Percentiles rank a stretch among this genome's conserved stretches.
Conservation (phyloP, 2,329 filamentous ascomycete genomes). For the Pseudophaeomoniella oleicola region DNA sequence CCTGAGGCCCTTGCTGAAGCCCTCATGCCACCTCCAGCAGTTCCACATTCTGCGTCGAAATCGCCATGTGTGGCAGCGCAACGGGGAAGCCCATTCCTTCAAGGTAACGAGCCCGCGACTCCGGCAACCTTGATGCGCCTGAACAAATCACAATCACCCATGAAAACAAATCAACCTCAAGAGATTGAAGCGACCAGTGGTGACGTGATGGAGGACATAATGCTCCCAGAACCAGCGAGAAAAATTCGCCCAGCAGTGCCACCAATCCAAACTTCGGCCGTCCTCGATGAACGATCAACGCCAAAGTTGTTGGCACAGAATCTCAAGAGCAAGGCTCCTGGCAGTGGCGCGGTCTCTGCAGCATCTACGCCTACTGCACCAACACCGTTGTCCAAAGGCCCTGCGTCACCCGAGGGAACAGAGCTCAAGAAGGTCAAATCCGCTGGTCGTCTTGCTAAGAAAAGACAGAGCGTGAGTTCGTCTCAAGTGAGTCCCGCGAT, state of each 20-base stretch:
- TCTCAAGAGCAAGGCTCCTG: background rate
- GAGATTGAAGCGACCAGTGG: background rate
- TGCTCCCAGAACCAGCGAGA: slow-evolving; percentile 59
- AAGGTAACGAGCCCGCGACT: slow-evolving; percentile 46
- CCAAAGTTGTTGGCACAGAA: background rate
- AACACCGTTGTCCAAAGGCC: background rate
- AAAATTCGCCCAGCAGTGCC: slow-evolving; percentile 34
- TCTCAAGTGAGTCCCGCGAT: slow-evolving; percentile 75
- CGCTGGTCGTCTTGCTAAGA: slow-evolving; percentile 44
- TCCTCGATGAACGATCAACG: slow-evolving; percentile 18
- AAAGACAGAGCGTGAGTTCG: slow-evolving; percentile 55
- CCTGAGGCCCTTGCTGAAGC: slow-evolving; percentile 34
- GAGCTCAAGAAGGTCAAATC: background rate
- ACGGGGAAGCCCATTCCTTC: slow-evolving; percentile 12
- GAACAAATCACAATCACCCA: slow-evolving; percentile 26
- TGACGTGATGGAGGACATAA: slow-evolving; percentile 46
- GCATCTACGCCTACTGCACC: background rate
- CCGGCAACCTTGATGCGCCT: slow-evolving; percentile 80
- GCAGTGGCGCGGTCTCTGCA: background rate
- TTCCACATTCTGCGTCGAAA: slow-evolving; percentile 23
- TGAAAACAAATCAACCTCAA: background rate
- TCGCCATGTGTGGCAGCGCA: slow-evolving; percentile 25
- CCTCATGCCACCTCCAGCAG: slow-evolving; percentile 33
- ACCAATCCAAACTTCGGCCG: slow-evolving; percentile 31
- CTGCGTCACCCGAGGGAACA: background rate